These are phyloP conservation scores for Yarrowia sp. DNA, from an alignment of 805 yeast genomes.

Conservation along the genomic window DNA sequence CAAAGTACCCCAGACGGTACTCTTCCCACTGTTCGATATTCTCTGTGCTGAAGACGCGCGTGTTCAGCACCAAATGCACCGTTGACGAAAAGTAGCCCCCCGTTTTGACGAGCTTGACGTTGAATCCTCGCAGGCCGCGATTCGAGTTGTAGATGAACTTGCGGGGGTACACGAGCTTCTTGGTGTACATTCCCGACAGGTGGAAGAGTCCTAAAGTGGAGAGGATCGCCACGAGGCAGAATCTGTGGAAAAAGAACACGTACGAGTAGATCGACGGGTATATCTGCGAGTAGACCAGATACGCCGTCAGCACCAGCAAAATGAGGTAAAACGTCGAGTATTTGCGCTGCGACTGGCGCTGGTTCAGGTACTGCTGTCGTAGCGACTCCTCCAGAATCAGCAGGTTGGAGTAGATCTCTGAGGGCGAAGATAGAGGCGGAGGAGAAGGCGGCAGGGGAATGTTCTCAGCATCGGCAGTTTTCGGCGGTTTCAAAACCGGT, in stretches of 20 bases:
- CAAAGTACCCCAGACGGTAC: slow-evolving; percentile 92
- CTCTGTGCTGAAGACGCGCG: slow-evolving; percentile 78
- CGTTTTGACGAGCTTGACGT: slow-evolving; percentile 59
- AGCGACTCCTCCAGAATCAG: slow-evolving; percentile 82
- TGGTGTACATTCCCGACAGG: slow-evolving; percentile 82
- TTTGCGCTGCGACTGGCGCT: slow-evolving; percentile 61
- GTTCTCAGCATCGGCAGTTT: background rate
- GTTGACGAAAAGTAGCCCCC: background rate
- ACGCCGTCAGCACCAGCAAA: slow-evolving; percentile 34
- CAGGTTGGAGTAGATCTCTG: slow-evolving; percentile 71
- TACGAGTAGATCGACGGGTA: slow-evolving; percentile 39
- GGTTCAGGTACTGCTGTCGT: slow-evolving; percentile 75
- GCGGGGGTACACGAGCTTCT: slow-evolving; percentile 80
- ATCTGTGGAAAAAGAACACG: slow-evolving; percentile 38
- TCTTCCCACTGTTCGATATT: slow-evolving; percentile 93
- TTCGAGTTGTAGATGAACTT: slow-evolving; percentile 78
- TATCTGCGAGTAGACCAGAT: slow-evolving; percentile 37
- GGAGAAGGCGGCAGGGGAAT: slow-evolving; percentile 11
- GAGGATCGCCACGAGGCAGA: slow-evolving; percentile 55
- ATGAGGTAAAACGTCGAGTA: slow-evolving; percentile 51
- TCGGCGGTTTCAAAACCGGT: background rate
- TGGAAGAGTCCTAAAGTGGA: slow-evolving; percentile 76
- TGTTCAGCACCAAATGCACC: slow-evolving; percentile 75
- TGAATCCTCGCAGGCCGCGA: slow-evolving; percentile 82
- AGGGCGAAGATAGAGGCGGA: slow-evolving; percentile 35